phyloP scores from a whole-genome alignment of 73 alveolate species.

The Stentor roeselii region DNA sequence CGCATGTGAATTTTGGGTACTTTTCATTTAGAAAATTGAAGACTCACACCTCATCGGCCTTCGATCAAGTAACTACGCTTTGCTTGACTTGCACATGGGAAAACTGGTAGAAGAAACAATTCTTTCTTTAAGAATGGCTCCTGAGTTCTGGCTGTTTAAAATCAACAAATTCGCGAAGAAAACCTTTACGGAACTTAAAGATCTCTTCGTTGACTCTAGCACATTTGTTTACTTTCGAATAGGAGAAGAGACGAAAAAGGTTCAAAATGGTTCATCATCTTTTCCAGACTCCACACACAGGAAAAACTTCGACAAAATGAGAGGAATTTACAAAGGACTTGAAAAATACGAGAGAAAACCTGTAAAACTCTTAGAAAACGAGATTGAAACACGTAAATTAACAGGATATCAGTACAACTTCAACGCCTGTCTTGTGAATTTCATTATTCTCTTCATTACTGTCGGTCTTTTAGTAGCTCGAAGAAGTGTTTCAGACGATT shows the following conservation, averaged over 20 bases:
- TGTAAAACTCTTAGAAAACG: neutral
- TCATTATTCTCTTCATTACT: neutral
- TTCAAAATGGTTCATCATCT: neutral
- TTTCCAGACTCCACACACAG: neutral
- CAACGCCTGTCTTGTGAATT: neutral
- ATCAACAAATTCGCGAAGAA: neutral
- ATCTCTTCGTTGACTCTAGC: neutral
- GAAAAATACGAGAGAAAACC: neutral
- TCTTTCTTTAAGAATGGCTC: neutral
- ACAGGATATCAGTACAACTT: neutral
- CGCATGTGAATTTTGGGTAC: constrained; percentile 20
- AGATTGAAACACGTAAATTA: neutral
- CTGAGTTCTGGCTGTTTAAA: constrained; percentile 13
- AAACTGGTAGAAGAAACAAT: neutral
- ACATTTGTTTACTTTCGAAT: neutral
- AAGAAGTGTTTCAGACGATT: neutral
- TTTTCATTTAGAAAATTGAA: constrained; percentile 4
- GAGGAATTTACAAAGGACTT: neutral
- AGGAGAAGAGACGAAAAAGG: neutral
- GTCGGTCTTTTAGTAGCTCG: neutral
- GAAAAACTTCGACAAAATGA: neutral
- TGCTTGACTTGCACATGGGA: neutral
- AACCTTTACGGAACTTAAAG: neutral
- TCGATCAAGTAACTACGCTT: neutral
- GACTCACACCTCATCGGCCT: neutral